Percentiles rank a stretch among this genome's conserved stretches.
These are phyloP conservation scores for Nematocida ausubeli DNA, from an alignment of 371 early-diverging fungal species.

Conservation along the genomic window DNA sequence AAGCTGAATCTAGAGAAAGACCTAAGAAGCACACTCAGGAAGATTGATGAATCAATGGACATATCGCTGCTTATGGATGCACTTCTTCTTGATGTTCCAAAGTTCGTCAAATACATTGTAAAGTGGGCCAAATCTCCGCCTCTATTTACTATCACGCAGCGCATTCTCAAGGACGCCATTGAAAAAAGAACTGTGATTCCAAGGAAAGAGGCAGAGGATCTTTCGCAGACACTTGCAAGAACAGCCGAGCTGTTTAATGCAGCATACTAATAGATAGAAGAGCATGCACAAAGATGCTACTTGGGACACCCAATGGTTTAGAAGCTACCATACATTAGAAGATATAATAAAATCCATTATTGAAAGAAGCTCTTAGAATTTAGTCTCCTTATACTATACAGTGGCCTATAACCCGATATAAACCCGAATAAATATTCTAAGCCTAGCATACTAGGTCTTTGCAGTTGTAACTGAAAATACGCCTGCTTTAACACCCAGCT, in stretches of 20 bases:
- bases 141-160: conserved; percentile 11
- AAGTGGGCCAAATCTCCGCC: conserved; percentile 30
- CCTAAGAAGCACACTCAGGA: neutral
- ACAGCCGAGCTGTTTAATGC: conserved; percentile 35
- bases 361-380: neutral
- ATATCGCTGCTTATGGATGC: conserved; percentile 19
- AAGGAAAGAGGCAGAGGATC: neutral
- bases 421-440: no score
- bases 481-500: no score
- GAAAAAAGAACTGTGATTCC: neutral
- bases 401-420: neutral
- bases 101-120: neutral
- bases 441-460: no score
- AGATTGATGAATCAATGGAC: neutral
- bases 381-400: neutral
- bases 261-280: conserved; percentile 10
- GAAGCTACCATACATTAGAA: no score
- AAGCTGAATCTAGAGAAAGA: conserved; percentile 12
- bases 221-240: conserved; percentile 31
- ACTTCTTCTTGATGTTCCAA: neutral
- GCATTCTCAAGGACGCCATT: conserved; percentile 5
- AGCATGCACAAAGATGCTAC: neutral
- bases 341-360: no score
- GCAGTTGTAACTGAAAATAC: no score
- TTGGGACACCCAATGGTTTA: no score